Evolutionary conservation across 1,284 basidiomycete species (phyloP), one percentile per base, ranked within the genome.

Genomic region (Trametes versicolor): DNA sequence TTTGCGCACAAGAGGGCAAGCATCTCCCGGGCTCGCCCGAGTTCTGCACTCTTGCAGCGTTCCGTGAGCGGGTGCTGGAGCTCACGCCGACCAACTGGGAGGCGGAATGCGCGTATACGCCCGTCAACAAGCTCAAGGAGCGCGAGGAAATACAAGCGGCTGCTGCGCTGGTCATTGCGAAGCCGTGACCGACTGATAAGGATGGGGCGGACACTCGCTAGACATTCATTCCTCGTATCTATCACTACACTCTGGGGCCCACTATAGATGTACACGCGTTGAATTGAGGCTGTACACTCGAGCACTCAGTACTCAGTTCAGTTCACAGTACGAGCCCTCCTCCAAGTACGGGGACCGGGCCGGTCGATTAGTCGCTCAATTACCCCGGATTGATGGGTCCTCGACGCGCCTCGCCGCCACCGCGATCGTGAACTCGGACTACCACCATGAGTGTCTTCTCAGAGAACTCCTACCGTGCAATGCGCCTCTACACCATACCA

Each of bases 1-100:
- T 88, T 6, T 95, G 93, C 70, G 85, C 88, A 0, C 83, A 83
- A 1, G 79, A 85, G 58, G 90, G 89, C 4, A 85, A 91, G 64
- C 93, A 95, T 70, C 80, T 91, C 10, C 79, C 86, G 2, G 92
- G 91, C 1, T 82, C 81, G 10, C 92, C 92, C 0, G 93, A 94
- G 73, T 87, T 94, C 71, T 95, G 93, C 77, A 89, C 89, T 6
- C 79, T 95, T 37, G 78, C 82, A 7, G 90, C 90, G 12, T 95
- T 95, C 77, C 78, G 80, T 58, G 81, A 83, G 52, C 82, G 88
- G 17, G 85, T 92, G 9, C 80, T 80, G 70, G 86, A 89, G 69
- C 79, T 93, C 7, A 89, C 87, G 4, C 90, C 90, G 6, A 70
- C 71, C 4, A 82, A 93, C 68, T 93, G 88, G 86, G 84, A 84